Percentiles rank a stretch among this genome's conserved stretches.
phyloP scores from a whole-genome alignment of 2,329 filamentous ascomycete genomes.

The Mycosphaerelloides madeirae region DNA sequence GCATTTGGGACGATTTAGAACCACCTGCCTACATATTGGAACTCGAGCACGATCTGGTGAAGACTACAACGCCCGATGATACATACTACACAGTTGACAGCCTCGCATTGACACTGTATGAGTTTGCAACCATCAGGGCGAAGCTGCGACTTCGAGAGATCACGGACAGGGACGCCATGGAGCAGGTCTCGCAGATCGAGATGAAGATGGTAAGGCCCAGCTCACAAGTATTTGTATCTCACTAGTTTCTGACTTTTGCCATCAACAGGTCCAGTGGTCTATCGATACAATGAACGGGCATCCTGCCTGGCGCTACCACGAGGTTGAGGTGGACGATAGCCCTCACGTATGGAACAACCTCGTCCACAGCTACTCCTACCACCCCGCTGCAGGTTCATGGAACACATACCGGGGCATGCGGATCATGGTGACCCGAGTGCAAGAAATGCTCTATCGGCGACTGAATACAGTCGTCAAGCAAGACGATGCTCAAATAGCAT shows the following conservation, averaged over 20 bases:
- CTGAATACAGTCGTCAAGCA: constrained; percentile 13
- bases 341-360: constrained; percentile 30
- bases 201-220: constrained; percentile 23
- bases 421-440: constrained; percentile 29
- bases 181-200: constrained; percentile 21
- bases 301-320: constrained; percentile 25
- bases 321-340: constrained; percentile 25
- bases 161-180: constrained; percentile 21
- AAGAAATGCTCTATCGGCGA: constrained; percentile 24
- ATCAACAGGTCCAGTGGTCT: constrained; percentile 28
- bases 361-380: constrained; percentile 22
- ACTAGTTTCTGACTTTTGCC: no score
- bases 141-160: constrained; percentile 16
- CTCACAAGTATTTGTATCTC: no score
- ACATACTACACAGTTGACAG: constrained; percentile 21
- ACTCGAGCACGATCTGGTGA: constrained; percentile 24
- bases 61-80: constrained; percentile 5
- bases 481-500: constrained; percentile 19
- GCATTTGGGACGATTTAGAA: constrained; percentile 29
- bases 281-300: constrained; percentile 16
- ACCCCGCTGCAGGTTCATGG: constrained; percentile 22
- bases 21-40: constrained; percentile 27
- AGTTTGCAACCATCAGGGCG: constrained; percentile 24
- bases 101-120: constrained; percentile 21
- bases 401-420: constrained; percentile 26